Percentiles rank a stretch among this genome's conserved stretches.
These are phyloP conservation scores for Fusarium zealandicum DNA, from an alignment of 2,329 filamentous ascomycete genomes.

Conservation along the genomic window DNA sequence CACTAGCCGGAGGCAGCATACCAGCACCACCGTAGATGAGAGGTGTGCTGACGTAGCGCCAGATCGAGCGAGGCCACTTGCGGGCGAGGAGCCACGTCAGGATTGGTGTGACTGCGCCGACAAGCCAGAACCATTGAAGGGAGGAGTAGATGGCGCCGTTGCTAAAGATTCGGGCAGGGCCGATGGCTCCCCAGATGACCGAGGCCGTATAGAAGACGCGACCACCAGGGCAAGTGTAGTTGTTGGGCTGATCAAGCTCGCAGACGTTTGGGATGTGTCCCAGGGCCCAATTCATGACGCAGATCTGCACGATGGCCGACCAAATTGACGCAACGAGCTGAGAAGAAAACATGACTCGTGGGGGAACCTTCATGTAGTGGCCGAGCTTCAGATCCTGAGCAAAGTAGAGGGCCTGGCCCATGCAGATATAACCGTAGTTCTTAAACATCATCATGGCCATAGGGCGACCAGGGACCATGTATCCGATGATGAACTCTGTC, in stretches of 20 bases:
- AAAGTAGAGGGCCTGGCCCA: slow-evolving; percentile 71
- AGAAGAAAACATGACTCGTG: slow-evolving; percentile 66
- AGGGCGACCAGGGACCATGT: slow-evolving; percentile 74
- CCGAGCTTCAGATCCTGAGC: slow-evolving; percentile 71
- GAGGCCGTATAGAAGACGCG: slow-evolving; percentile 72
- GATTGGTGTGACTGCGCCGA: slow-evolving; percentile 68
- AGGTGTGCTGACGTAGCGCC: slow-evolving; percentile 72
- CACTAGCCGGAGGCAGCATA: slow-evolving; percentile 72
- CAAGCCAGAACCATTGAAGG: slow-evolving; percentile 75
- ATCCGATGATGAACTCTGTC: slow-evolving; percentile 76
- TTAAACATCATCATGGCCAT: slow-evolving; percentile 82
- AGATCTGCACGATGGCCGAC: slow-evolving; percentile 68
- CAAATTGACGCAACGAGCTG: slow-evolving; percentile 67
- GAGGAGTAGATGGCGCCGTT: slow-evolving; percentile 66
- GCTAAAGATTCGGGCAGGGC: slow-evolving; percentile 73
- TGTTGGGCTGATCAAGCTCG: slow-evolving; percentile 57
- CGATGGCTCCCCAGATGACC: slow-evolving; percentile 77
- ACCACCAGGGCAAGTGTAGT: slow-evolving; percentile 64
- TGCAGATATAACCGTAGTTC: slow-evolving; percentile 74
- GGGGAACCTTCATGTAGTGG: slow-evolving; percentile 73
- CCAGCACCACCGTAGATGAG: slow-evolving; percentile 72
- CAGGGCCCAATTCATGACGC: slow-evolving; percentile 72
- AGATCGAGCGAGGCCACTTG: slow-evolving; percentile 64
- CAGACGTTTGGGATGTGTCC: slow-evolving; percentile 69
- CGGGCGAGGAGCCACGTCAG: slow-evolving; percentile 69